A percentile compares a stretch with the other conserved stretches of the same genome.
Evolutionary conservation across 225 moss, liverwort and hornwort genomes (phyloP).

Genomic region (Marchantia paleacea): DNA sequence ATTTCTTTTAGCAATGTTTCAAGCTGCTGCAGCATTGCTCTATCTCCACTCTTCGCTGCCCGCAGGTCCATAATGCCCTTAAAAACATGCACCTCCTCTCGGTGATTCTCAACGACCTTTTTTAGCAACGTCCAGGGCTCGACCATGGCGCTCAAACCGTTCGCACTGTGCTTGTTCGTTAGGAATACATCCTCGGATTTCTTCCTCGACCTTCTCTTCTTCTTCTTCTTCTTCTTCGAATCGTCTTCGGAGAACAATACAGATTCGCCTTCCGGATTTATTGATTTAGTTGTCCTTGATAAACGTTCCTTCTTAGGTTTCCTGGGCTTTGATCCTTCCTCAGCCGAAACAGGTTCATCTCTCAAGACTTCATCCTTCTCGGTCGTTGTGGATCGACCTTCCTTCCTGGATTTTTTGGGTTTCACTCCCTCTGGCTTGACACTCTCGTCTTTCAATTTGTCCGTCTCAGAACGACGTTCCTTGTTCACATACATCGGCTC

Average conservation of each 20-base stretch:
- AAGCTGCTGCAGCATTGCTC: not conserved
- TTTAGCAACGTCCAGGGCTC: slow-evolving; percentile 12
- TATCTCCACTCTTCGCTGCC: slow-evolving; percentile 13
- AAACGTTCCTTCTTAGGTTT: not conserved
- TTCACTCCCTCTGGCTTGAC: not conserved
- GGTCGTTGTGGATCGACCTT: not conserved
- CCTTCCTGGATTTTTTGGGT: not conserved
- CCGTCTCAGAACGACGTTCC: not conserved
- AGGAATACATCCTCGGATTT: not conserved
- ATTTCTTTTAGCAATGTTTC: slow-evolving; percentile 9
- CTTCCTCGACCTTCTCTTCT: not conserved
- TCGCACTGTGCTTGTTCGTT: not conserved
- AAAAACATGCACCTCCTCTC: slow-evolving; percentile 14
- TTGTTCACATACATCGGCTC: not conserved
- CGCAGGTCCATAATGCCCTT: slow-evolving; percentile 14
- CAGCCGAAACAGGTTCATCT: no score
- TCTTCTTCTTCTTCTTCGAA: slow-evolving; percentile 7
- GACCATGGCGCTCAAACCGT: slow-evolving; percentile 12
- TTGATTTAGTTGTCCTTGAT: not conserved
- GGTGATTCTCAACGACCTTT: not conserved
- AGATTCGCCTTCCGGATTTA: not conserved
- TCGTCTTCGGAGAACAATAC: not conserved
- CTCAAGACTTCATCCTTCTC: not conserved
- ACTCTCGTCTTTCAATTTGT: not conserved
- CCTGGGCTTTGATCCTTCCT: not conserved